These are phyloP conservation scores for Ananas comosus DNA, from an alignment of 176 grass and related monocot species.

Conservation along the genomic window DNA sequence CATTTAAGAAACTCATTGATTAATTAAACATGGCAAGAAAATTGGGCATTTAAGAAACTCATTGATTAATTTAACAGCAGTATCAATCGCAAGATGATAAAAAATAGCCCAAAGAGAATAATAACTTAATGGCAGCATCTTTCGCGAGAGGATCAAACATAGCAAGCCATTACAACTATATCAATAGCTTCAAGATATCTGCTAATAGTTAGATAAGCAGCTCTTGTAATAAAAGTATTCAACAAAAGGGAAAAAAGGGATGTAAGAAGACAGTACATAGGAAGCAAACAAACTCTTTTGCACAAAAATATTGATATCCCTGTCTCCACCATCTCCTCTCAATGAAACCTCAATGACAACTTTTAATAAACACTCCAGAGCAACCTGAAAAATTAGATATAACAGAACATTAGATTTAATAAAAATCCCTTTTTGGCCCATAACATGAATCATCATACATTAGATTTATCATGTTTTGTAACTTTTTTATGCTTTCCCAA, in stretches of 20 bases:
- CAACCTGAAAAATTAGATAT: slow-evolving; percentile 59
- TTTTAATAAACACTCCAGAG: slow-evolving; percentile 72
- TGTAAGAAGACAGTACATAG: slow-evolving; percentile 4
- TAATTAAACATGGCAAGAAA: background rate
- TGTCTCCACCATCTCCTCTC: slow-evolving; percentile 68
- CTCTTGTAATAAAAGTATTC: background rate
- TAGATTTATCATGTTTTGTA: too few species aligned
- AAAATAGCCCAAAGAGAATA: too few species aligned
- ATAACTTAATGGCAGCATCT: too few species aligned
- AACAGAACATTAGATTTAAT: too few species aligned
- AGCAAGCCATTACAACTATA: too few species aligned
- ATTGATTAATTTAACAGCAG: too few species aligned
- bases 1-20: slow-evolving; percentile 13
- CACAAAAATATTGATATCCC: slow-evolving; percentile 85
- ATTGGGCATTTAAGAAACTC: background rate
- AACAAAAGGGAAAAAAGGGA: background rate
- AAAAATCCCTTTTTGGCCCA: too few species aligned
- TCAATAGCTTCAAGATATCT: too few species aligned
- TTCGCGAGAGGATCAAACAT: too few species aligned
- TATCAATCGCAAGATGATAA: too few species aligned
- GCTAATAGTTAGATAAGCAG: background rate
- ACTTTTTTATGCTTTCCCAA: too few species aligned
- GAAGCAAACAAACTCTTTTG: slow-evolving; percentile 57
- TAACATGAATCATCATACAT: too few species aligned
- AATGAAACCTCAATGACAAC: slow-evolving; percentile 88